Conservation (phyloP, 129 eudicot species). For the Gnaphalium uliginosum region DNA sequence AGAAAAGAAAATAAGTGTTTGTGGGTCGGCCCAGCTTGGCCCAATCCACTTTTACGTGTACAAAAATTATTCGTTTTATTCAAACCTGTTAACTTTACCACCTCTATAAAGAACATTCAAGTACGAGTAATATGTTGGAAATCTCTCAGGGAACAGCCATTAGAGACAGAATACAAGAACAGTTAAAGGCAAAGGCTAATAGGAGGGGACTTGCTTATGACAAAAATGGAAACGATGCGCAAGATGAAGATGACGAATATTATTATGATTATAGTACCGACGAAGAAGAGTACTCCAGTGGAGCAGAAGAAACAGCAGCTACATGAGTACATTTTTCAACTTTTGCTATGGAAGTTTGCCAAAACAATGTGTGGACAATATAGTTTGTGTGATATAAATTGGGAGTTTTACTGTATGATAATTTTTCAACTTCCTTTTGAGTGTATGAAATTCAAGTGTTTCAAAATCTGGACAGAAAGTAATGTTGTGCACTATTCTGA, state of each 20-base stretch:
- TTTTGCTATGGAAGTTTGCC: constrained; percentile 9
- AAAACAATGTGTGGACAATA: constrained; percentile 22
- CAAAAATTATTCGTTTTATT: not conserved
- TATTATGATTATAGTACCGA: constrained; percentile 55
- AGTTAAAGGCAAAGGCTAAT: constrained; percentile 50
- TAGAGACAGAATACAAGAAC: constrained; percentile 81
- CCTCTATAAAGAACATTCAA: not conserved
- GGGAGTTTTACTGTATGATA: constrained; percentile 26
- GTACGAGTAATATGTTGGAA: not conserved
- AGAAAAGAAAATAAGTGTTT: no score
- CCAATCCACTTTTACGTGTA: not conserved
- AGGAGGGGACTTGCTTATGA: constrained; percentile 36
- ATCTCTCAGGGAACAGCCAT: constrained; percentile 79
- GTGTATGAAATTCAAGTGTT: constrained; percentile 22
- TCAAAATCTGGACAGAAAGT: not conserved
- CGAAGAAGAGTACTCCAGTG: constrained; percentile 56
- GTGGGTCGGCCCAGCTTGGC: no score
- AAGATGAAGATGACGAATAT: constrained; percentile 44
- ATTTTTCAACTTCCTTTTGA: not conserved
- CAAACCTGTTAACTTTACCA: not conserved
- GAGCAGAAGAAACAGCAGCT: not conserved
- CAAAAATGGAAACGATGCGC: constrained; percentile 30
- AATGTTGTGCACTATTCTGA: constrained; percentile 2
- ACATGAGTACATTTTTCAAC: not conserved
- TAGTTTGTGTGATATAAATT: constrained; percentile 31